phyloP scores from a whole-genome alignment of 345 rosid species.

The Brassica incana region DNA sequence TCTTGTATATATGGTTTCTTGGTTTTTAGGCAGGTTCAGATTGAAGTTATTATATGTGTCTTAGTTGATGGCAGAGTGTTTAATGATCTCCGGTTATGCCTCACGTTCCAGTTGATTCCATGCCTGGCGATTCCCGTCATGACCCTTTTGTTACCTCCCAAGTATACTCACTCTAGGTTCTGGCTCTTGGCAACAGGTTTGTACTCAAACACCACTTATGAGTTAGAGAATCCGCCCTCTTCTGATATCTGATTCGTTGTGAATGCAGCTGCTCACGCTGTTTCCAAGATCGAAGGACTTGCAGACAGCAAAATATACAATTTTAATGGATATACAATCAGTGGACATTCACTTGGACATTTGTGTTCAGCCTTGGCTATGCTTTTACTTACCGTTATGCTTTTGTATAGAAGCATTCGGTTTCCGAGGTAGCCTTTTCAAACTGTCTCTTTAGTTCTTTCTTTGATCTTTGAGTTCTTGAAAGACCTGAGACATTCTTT shows the following conservation, averaged over 20 bases:
- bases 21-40: conserved; percentile 13
- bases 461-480: conserved; percentile 1
- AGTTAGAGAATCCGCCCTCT: not conserved
- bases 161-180: conserved; percentile 70
- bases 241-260: not conserved
- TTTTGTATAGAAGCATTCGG: conserved; percentile 55
- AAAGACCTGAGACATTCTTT: not conserved
- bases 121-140: conserved; percentile 63
- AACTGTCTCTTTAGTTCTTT: not conserved
- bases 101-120: conserved; percentile 83
- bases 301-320: conserved; percentile 66
- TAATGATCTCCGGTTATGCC: conserved; percentile 86
- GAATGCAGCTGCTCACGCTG: conserved; percentile 52
- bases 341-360: conserved; percentile 83
- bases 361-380: conserved; percentile 58
- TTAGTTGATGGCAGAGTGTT: conserved; percentile 85
- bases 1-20: not conserved
- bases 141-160: conserved; percentile 62
- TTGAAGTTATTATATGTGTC: conserved; percentile 29
- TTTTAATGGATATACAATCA: conserved; percentile 55
- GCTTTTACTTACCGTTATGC: conserved; percentile 68
- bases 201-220: not conserved
- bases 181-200: conserved; percentile 84
- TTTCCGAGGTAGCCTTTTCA: conserved; percentile 57
- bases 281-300: conserved; percentile 61